These are phyloP conservation scores for Diaporthe ilicicola DNA, from an alignment of 2,329 filamentous ascomycete genomes.

Conservation along the genomic window DNA sequence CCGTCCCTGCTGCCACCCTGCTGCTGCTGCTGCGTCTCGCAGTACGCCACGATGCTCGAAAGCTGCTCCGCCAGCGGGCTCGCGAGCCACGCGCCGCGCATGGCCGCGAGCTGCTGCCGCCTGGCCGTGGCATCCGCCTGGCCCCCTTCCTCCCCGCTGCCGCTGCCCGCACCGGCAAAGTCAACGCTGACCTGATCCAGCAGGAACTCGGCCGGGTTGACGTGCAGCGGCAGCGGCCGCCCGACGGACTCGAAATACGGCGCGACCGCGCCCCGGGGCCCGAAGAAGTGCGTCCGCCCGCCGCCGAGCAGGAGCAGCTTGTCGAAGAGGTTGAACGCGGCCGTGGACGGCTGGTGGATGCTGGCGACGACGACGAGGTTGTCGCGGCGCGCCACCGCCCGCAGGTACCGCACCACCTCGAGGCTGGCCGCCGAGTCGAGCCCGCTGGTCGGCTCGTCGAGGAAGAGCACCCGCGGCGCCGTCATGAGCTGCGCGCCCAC, in stretches of 20 bases:
- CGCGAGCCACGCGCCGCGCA: slow-evolving; percentile 64
- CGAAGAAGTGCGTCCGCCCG: slow-evolving; percentile 78
- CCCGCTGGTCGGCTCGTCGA: slow-evolving; percentile 86
- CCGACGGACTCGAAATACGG: slow-evolving; percentile 71
- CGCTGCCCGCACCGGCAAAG: slow-evolving; percentile 65
- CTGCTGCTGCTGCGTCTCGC: slow-evolving; percentile 42
- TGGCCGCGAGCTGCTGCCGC: slow-evolving; percentile 56
- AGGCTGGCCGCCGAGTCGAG: slow-evolving; percentile 80
- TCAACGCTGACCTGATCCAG: slow-evolving; percentile 83
- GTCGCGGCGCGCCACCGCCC: slow-evolving; percentile 70
- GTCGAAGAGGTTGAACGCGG: slow-evolving; percentile 83
- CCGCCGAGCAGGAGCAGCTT: slow-evolving; percentile 77
- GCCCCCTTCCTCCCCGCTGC: neutral
- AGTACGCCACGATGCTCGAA: slow-evolving; percentile 36
- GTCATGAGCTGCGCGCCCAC: slow-evolving; percentile 86
- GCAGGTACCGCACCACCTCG: slow-evolving; percentile 80
- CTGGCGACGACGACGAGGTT: slow-evolving; percentile 83
- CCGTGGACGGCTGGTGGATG: slow-evolving; percentile 86
- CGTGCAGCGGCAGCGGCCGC: slow-evolving; percentile 71
- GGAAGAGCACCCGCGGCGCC: slow-evolving; percentile 79
- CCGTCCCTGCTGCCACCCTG: slow-evolving; percentile 18
- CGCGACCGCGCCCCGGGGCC: slow-evolving; percentile 64
- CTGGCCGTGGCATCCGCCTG: neutral
- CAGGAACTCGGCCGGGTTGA: slow-evolving; percentile 82
- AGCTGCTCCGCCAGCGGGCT: slow-evolving; percentile 47